Evolutionary conservation across 768 basidiomycete genomes (phyloP).

Genomic region (Phaffia tasmanica): DNA sequence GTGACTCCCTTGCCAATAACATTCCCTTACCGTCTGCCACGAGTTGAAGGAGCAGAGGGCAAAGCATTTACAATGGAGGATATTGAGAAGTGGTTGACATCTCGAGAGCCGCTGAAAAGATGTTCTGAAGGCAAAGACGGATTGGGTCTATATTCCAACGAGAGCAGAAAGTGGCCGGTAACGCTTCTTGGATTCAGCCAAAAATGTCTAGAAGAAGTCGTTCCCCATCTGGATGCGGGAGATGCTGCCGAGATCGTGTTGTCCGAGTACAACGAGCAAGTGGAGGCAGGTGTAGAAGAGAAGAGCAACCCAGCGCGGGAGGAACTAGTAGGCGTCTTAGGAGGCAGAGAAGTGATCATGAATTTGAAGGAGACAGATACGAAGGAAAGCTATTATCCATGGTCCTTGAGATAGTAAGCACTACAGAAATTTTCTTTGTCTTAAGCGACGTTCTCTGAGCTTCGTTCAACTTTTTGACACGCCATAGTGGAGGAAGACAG

Average conservation of each 20-base stretch:
- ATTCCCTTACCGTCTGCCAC: constrained; percentile 65
- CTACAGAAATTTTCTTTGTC: constrained; percentile 55
- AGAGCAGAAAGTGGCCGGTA: constrained; percentile 29
- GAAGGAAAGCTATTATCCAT: constrained; percentile 52
- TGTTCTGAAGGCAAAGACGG: constrained; percentile 31
- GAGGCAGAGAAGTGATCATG: constrained; percentile 64
- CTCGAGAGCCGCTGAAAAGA: constrained; percentile 46
- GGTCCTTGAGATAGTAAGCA: constrained; percentile 83
- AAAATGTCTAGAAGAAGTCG: constrained; percentile 56
- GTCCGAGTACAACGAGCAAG: constrained; percentile 30
- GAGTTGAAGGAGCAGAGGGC: constrained; percentile 45
- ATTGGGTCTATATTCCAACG: constrained; percentile 21
- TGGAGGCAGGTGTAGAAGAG: constrained; percentile 15
- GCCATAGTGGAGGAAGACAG: constrained; percentile 29
- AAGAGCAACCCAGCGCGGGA: constrained; percentile 43
- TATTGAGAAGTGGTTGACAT: constrained; percentile 65
- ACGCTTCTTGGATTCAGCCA: constrained; percentile 62
- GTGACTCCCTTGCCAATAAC: constrained; percentile 68
- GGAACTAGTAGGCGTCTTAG: constrained; percentile 68
- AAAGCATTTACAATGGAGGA: constrained; percentile 49
- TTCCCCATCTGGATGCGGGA: constrained; percentile 77
- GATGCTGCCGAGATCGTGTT: constrained; percentile 57
- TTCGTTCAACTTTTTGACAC: not conserved
- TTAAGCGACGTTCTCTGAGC: constrained; percentile 34
- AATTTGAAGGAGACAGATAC: constrained; percentile 28